Conservation (phyloP, 2,329 filamentous ascomycete species). For the Penicillium sumatraense region DNA sequence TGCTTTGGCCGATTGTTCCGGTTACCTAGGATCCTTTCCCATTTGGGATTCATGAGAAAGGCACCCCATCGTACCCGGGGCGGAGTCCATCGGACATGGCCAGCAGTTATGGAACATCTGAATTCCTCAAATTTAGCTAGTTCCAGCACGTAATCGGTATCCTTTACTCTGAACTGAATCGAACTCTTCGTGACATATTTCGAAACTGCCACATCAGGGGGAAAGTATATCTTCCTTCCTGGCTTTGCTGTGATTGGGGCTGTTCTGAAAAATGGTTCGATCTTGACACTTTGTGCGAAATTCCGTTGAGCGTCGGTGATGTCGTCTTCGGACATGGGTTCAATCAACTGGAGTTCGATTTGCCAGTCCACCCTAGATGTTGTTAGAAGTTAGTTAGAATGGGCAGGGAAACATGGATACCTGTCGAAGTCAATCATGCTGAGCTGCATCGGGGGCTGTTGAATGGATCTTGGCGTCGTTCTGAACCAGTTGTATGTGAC, state of each 20-base stretch:
- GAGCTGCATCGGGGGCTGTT: slow-evolving; percentile 36
- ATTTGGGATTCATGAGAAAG: slow-evolving; percentile 41
- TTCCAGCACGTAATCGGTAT: slow-evolving; percentile 48
- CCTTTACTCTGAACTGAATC: slow-evolving; percentile 43
- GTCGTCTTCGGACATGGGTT: slow-evolving; percentile 35
- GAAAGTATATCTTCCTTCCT: slow-evolving; percentile 37
- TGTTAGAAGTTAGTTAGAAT: not conserved
- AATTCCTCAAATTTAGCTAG: slow-evolving; percentile 46
- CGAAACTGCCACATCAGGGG: slow-evolving; percentile 29
- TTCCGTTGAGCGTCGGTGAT: slow-evolving; percentile 23
- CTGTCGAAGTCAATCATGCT: slow-evolving; percentile 42
- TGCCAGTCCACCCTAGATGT: slow-evolving; percentile 45
- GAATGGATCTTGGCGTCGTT: slow-evolving; percentile 27
- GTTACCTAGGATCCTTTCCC: slow-evolving; percentile 33
- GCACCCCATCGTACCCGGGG: slow-evolving; percentile 42
- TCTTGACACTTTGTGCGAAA: slow-evolving; percentile 3
- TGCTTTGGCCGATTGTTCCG: not conserved
- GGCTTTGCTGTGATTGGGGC: slow-evolving; percentile 28
- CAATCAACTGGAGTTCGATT: slow-evolving; percentile 45
- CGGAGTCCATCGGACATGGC: slow-evolving; percentile 5
- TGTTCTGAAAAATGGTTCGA: not conserved
- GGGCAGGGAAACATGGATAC: slow-evolving; percentile 21
- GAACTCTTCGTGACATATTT: slow-evolving; percentile 46
- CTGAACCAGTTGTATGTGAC: slow-evolving; percentile 42
- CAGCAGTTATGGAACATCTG: slow-evolving; percentile 26